Base-by-base conservation (phyloP, 2,329 filamentous ascomycete species). In the Didymella arachidicola region DNA sequence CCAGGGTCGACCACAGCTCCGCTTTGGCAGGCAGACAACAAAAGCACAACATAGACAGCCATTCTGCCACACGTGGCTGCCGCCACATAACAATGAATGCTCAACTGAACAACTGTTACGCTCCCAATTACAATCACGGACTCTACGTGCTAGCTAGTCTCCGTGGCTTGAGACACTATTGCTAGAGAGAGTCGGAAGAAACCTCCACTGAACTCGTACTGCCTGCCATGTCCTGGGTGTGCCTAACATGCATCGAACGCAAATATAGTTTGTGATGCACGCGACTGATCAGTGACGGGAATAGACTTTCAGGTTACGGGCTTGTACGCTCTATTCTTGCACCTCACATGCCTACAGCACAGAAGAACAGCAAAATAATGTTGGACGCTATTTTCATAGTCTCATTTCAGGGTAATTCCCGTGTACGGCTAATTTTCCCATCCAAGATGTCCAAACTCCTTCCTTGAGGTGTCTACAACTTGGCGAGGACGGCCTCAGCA, bases 401-500 rank as follows among this genome's bases (percentile, higher is more conserved):
- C 34, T 25, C 19, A 41, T 52, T 25, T 47, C 45, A 42, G 50
- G 30, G 29, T 25, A 27, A 16, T 59, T 27, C 2, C 30, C 39
- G 26, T 53, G 42, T 44, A 26, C 14, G 30, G n/a, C 44, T n/a
- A 39, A 38, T 25, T 49, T 26, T 45, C 43, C 38, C 26, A 46
- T 47, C 29, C 47, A 44, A 38, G 25, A 26, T 22, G 16, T 41
- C 25, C 42, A 29, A 53, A 25, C 36, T 29, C 50, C 36, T 36
- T 48, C 27, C 38, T 22, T 4, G 25, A 36, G 41, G 4, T 11
- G 25, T 53, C 42, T 68, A 84, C 68, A 83, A 72, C 73, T 83
- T 82, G 46, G 80, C 73, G 51, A 82, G 75, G 48, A 83, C 77
- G 58, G 79, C 74, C 22, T 83, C 81, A 52, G 79, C 81, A 32